These are phyloP conservation scores for Sarocladium strictum DNA, from an alignment of 2,329 filamentous ascomycete species.

Conservation along the genomic window DNA sequence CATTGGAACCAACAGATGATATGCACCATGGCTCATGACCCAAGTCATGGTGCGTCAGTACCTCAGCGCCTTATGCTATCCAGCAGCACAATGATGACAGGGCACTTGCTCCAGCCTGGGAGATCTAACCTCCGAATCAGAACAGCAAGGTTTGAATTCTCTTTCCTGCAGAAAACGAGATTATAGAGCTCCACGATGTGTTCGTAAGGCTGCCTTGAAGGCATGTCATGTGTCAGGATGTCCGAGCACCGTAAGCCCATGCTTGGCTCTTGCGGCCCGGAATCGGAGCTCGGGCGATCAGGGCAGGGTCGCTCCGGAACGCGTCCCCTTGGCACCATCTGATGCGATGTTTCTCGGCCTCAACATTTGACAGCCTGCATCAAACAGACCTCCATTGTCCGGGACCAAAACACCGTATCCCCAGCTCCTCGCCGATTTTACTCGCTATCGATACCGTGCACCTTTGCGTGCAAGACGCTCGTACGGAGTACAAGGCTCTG, in stretches of 20 bases:
- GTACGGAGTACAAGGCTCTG: neutral
- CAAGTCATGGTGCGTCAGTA: too few species aligned
- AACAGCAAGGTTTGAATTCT: too few species aligned
- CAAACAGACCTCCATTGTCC: neutral
- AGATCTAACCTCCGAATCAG: too few species aligned
- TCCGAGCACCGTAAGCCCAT: neutral
- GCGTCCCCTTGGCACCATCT: neutral
- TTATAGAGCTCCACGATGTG: too few species aligned
- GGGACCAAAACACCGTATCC: neutral
- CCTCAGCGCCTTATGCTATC: too few species aligned
- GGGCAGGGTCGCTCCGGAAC: neutral
- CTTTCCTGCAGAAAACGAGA: too few species aligned
- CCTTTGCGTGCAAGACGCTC: neutral
- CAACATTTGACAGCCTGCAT: neutral
- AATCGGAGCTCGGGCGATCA: conserved; percentile 2
- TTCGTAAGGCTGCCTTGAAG: too few species aligned
- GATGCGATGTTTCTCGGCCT: conserved; percentile 7
- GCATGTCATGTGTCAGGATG: too few species aligned
- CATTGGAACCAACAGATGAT: too few species aligned
- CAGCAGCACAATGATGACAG: too few species aligned
- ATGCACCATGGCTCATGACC: too few species aligned
- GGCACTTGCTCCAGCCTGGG: too few species aligned
- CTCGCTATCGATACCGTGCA: neutral
- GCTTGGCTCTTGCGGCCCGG: neutral
- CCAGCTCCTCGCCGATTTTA: neutral